Base-by-base conservation (phyloP, 1,284 basidiomycete genomes). In the Ceratobasidium sp. region DNA sequence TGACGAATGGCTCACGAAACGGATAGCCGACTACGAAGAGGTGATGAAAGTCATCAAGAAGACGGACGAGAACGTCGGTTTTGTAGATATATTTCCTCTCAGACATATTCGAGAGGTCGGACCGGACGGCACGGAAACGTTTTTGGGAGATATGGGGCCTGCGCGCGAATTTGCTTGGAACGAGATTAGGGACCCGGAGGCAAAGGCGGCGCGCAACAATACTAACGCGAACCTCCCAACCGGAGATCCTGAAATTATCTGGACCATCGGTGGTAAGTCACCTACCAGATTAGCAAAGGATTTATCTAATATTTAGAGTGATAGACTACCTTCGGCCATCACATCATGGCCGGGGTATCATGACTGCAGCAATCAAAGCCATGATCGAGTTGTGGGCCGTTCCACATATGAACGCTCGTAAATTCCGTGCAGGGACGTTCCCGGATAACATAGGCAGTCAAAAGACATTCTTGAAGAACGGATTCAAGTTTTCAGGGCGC, bases 331-430 rank as follows among this genome's bases (percentile, higher is more conserved):
- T 91, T 62, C 87, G 86, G 12, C 85, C 89, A 17, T 88, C 87
- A 54, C 87, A 91, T 81, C 91, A 92, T 78, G 86, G 90, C 28
- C 86, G 85, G 79, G 91, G 91, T 0, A 92, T 93, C 80, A 93
- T 93, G 92, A 87, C 87, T 46, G 89, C 88, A 28, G 91, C 87
- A 0, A 81, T 93, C 42, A 82, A 83, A 13, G 87, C 87, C 3
- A 75, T 93, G 42, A 78, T 93, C 46, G 81, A 85, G 26, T 82
- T 86, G 20, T 93, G 91, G 91, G 89, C 85, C 38, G 85, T 90
- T 23, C 89, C 89, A 7, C 84, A 89, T 75, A 91, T 93, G 90
- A 86, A 86, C 0, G 86, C 87, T 6, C 86, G 86, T 33, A 82
- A 82, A 26, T 86, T 92, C 78, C 84, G 85, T 20, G 87, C 84